Conservation (phyloP, 306 rosid species). For the Neltuma alba region DNA sequence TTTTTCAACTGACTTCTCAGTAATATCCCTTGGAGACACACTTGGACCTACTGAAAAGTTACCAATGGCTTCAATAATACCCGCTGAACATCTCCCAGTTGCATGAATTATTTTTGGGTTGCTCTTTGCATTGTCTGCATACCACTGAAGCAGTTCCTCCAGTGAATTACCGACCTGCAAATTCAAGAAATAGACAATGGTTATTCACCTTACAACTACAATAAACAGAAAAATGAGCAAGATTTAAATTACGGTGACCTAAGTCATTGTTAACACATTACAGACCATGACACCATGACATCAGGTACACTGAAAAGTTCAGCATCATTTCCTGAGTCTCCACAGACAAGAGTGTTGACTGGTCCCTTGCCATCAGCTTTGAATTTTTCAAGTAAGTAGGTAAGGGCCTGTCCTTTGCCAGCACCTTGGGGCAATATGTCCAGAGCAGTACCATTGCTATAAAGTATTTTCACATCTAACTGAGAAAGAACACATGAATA, state of each 20-base stretch:
- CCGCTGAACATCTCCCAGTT: conserved; percentile 81
- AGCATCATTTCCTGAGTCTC: conserved; percentile 88
- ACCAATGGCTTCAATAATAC: conserved; percentile 77
- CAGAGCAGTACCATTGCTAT: conserved; percentile 75
- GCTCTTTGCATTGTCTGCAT: conserved; percentile 51
- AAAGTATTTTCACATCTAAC: conserved; percentile 80
- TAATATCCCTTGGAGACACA: conserved; percentile 72
- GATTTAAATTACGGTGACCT: conserved; percentile 35
- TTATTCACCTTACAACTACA: conserved; percentile 29
- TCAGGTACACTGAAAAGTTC: conserved; percentile 66
- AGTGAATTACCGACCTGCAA: conserved; percentile 73
- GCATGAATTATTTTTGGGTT: conserved; percentile 58
- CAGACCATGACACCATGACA: conserved; percentile 83
- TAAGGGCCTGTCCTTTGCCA: conserved; percentile 81
- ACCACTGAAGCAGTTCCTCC: conserved; percentile 78
- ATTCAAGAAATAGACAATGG: neutral
- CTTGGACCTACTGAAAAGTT: conserved; percentile 67
- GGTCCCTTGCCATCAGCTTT: conserved; percentile 52
- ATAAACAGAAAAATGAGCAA: conserved; percentile 16
- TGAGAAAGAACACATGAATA: conserved; percentile 39
- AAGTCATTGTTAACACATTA: conserved; percentile 19
- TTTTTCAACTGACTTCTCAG: conserved; percentile 31
- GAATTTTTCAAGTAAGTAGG: conserved; percentile 60
- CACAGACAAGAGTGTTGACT: conserved; percentile 77
- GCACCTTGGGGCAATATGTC: conserved; percentile 78